Evolutionary conservation across 169 alveolate genomes (phyloP).

Genomic region (Plasmodium vivax): DNA sequence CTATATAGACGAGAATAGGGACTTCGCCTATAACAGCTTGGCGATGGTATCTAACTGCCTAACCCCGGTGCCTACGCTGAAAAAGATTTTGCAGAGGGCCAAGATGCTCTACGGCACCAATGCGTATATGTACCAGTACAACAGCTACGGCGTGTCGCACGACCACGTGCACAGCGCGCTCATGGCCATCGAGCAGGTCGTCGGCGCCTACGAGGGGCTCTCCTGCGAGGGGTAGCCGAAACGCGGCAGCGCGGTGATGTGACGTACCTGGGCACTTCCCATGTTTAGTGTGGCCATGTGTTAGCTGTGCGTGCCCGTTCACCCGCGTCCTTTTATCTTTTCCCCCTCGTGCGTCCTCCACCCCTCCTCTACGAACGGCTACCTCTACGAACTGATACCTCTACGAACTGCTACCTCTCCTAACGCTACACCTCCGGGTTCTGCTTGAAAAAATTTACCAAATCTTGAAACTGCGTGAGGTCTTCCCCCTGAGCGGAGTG

Average conservation of each 20-base stretch:
- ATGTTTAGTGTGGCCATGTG: too few relatives aligned
- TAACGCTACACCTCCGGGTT: constrained; percentile 1
- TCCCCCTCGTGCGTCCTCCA: background rate
- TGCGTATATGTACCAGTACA: constrained; percentile 77
- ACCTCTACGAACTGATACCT: background rate
- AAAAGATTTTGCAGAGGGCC: constrained; percentile 47
- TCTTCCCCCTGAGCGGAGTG: background rate
- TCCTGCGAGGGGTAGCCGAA: constrained; percentile 9
- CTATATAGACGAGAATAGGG: constrained; percentile 21
- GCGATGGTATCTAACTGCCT: constrained; percentile 79
- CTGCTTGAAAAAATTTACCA: constrained; percentile 46
- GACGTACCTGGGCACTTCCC: background rate
- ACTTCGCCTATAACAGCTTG: constrained; percentile 36
- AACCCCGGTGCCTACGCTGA: constrained; percentile 71
- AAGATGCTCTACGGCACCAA: constrained; percentile 77
- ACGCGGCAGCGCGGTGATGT: background rate
- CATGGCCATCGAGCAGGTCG: constrained; percentile 29
- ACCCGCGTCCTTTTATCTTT: background rate
- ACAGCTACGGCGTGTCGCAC: constrained; percentile 64
- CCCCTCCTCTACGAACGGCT: background rate
- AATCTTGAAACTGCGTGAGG: constrained; percentile 42
- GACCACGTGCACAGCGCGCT: constrained; percentile 52
- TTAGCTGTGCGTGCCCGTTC: background rate
- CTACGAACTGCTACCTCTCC: background rate
- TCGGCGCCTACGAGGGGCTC: constrained; percentile 33